Evolutionary conservation across 2,329 filamentous ascomycete genomes (phyloP).

Genomic region (Atkinsonella texensis): DNA sequence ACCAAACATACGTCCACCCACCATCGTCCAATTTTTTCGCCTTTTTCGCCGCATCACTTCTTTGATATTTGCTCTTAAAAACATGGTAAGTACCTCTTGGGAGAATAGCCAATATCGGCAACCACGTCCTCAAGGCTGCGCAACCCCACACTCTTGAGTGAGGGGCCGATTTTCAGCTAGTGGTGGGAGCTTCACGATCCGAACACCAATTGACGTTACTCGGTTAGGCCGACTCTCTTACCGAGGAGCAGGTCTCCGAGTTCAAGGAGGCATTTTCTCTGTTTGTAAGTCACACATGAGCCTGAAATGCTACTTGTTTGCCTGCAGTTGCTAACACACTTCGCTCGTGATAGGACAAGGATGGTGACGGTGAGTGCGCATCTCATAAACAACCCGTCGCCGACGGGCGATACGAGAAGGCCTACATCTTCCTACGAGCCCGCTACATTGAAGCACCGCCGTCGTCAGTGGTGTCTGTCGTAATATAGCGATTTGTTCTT

Average conservation of each 20-base stretch:
- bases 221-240: constrained; percentile 84
- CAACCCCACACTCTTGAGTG: constrained; percentile 6
- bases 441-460: neutral
- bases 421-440: neutral
- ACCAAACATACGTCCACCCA: neutral
- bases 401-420: neutral
- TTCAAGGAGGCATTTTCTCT: constrained; percentile 99
- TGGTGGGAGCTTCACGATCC: neutral
- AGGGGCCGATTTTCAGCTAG: constrained; percentile 12
- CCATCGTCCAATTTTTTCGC: neutral
- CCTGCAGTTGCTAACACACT: constrained; percentile 1
- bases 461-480: neutral
- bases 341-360: constrained; percentile 58
- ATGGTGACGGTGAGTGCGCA: constrained; percentile 68
- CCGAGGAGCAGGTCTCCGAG: constrained; percentile 99
- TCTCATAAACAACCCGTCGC: no score
- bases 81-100: constrained; percentile 6
- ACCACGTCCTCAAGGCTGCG: neutral
- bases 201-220: constrained; percentile 11
- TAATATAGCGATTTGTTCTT: neutral
- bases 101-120: neutral
- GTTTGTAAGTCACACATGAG: constrained; percentile 59
- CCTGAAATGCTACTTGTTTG: neutral
- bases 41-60: neutral
- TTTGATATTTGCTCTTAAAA: neutral